Conservation (phyloP, 768 basidiomycete genomes). For the Clitopilus passeckerianus region DNA sequence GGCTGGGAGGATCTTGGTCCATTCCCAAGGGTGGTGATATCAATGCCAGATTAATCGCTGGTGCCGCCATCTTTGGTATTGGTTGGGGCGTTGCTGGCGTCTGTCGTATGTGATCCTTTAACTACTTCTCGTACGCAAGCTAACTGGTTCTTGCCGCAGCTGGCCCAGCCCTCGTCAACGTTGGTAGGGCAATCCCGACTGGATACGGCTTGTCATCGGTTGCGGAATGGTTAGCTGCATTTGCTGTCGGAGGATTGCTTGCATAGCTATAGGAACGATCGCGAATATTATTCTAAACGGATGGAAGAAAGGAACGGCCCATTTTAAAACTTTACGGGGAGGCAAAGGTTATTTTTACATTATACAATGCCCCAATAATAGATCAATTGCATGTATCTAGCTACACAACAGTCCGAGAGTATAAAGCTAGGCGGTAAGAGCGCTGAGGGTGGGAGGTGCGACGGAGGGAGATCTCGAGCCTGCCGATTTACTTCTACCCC, state of each 20-base stretch:
- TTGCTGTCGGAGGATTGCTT: slow-evolving; percentile 35
- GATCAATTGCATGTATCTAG: neutral
- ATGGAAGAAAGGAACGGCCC: neutral
- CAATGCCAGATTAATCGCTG: slow-evolving; percentile 40
- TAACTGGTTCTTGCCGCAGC: slow-evolving; percentile 27
- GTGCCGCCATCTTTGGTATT: slow-evolving; percentile 53
- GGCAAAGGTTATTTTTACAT: neutral
- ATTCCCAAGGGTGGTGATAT: slow-evolving; percentile 35
- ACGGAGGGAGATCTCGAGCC: slow-evolving; percentile 23
- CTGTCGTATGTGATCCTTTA: slow-evolving; percentile 45
- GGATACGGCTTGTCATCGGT: slow-evolving; percentile 25
- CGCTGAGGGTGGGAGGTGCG: slow-evolving; percentile 11
- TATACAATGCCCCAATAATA: neutral
- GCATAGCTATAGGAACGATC: slow-evolving; percentile 9
- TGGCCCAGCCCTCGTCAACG: slow-evolving; percentile 58
- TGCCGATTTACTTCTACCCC: slow-evolving; percentile 73
- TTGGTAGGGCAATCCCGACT: slow-evolving; percentile 42
- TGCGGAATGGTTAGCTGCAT: slow-evolving; percentile 36
- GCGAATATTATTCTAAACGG: neutral
- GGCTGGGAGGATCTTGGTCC: slow-evolving; percentile 39
- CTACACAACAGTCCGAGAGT: neutral
- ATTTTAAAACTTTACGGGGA: neutral
- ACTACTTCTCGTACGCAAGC: slow-evolving; percentile 1
- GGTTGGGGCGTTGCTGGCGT: slow-evolving; percentile 61
- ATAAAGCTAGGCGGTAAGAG: slow-evolving; percentile 8